A percentile compares a stretch with the other conserved stretches of the same genome.
Conservation (phyloP, 164 flowering plant genomes). For the Tetrastigma voinierianum region DNA sequence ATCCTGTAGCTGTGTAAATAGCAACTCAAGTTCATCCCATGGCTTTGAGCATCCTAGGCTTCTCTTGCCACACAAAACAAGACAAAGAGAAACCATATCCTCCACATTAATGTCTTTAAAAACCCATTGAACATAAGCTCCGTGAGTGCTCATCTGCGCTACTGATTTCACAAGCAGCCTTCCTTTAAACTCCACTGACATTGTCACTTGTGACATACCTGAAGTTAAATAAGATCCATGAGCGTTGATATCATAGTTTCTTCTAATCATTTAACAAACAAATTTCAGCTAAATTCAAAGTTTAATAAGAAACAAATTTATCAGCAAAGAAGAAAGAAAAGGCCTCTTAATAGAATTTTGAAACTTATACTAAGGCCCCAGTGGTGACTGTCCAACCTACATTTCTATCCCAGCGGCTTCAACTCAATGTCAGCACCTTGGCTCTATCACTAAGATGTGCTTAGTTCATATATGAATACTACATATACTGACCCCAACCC, state of each 20-base stretch:
- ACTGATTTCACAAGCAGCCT: constrained; percentile 95
- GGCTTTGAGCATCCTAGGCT: constrained; percentile 88
- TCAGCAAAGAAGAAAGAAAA: too few species aligned
- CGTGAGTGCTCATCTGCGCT: constrained; percentile 96
- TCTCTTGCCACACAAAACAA: constrained; percentile 98
- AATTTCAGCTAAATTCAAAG: not conserved
- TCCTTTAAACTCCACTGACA: constrained; percentile 95
- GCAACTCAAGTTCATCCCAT: constrained; percentile 83
- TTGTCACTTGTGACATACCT: constrained; percentile 83
- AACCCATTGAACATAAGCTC: constrained; percentile 93
- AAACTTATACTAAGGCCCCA: too few species aligned
- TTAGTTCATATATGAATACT: too few species aligned
- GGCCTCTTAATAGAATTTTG: too few species aligned
- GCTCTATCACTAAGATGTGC: too few species aligned
- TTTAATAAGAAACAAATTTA: not conserved
- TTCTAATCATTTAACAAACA: not conserved
- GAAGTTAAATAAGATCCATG: constrained; percentile 21
- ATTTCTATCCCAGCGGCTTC: too few species aligned
- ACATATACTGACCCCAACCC: too few species aligned
- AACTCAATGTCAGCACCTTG: too few species aligned
- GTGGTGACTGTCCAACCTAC: too few species aligned
- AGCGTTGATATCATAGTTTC: not conserved
- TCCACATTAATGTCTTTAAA: constrained; percentile 84
- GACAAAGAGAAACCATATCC: constrained; percentile 91
- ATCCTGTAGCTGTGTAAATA: constrained; percentile 83